Percentiles rank a stretch among this genome's conserved stretches.
phyloP scores from a whole-genome alignment of 768 basidiomycete species.

The Kwoniella botswanensis region DNA sequence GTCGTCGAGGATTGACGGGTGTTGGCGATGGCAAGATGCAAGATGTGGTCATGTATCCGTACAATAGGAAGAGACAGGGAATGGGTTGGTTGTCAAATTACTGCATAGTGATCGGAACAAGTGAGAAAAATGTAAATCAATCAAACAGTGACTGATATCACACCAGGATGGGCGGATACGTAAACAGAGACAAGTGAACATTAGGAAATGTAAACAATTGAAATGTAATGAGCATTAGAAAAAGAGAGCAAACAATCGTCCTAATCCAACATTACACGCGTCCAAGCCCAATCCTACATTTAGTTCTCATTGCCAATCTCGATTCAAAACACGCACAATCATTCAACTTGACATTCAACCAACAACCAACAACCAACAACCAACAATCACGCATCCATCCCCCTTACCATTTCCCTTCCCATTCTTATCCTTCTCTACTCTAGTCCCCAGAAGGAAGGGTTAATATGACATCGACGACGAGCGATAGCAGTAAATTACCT shows the following conservation, averaged over 20 bases:
- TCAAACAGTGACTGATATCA: too few relatives aligned
- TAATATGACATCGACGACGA: background rate
- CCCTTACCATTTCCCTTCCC: background rate
- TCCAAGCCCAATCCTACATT: background rate
- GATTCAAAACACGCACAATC: slow-evolving; percentile 1
- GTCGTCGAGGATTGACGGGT: too few relatives aligned
- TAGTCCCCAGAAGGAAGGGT: background rate
- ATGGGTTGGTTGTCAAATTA: background rate
- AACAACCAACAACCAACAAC: background rate
- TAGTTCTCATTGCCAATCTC: background rate
- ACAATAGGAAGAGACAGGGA: background rate
- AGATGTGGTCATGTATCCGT: background rate
- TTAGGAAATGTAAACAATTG: background rate
- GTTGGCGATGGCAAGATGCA: too few relatives aligned
- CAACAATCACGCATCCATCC: background rate
- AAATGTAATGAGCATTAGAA: background rate
- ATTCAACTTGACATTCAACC: background rate
- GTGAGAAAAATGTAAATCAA: too few relatives aligned
- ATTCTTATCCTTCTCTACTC: background rate
- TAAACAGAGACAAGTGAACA: background rate
- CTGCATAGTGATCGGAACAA: background rate
- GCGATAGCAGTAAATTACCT: slow-evolving; percentile 1
- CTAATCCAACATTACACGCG: background rate
- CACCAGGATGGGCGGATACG: too few relatives aligned
- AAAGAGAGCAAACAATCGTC: background rate